phyloP scores from a whole-genome alignment of 2,329 filamentous ascomycete genomes.

The Arthroderma sp. region DNA sequence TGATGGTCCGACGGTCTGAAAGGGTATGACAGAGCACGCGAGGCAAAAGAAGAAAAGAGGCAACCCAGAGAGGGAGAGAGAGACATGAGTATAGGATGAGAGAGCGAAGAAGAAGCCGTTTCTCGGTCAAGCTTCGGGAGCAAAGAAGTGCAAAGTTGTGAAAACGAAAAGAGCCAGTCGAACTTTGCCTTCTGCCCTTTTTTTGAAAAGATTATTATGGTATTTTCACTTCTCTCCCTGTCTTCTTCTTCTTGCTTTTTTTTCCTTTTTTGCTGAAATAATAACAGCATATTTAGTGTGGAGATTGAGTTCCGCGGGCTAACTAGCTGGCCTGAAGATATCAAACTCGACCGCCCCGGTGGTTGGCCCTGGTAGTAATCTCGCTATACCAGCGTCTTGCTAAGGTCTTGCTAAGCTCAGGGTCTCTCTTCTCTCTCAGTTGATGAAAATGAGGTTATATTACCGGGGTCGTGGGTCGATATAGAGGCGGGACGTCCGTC shows the following conservation, averaged over 20 bases:
- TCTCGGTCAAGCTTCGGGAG: no score
- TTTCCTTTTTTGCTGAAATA: not conserved
- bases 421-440: no score
- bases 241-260: not conserved
- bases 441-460: no score
- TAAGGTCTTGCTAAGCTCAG: not conserved
- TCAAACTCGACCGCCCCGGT: conserved; percentile 2
- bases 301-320: conserved; percentile 1
- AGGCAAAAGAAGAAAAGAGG: no score
- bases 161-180: not conserved
- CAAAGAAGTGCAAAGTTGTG: not conserved
- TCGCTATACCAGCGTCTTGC: not conserved
- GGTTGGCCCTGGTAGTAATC: not conserved
- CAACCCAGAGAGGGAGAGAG: not conserved
- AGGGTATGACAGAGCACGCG: conserved; percentile 2
- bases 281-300: not conserved
- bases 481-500: no score
- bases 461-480: not conserved
- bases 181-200: not conserved
- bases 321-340: not conserved
- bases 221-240: not conserved
- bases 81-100: not conserved
- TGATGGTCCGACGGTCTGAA: no score
- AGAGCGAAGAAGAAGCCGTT: no score
- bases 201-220: no score